Evolutionary conservation across 202 grass and related monocot species (phyloP), one percentile per base, ranked within the genome.

Genomic region (Carex arenaria): DNA sequence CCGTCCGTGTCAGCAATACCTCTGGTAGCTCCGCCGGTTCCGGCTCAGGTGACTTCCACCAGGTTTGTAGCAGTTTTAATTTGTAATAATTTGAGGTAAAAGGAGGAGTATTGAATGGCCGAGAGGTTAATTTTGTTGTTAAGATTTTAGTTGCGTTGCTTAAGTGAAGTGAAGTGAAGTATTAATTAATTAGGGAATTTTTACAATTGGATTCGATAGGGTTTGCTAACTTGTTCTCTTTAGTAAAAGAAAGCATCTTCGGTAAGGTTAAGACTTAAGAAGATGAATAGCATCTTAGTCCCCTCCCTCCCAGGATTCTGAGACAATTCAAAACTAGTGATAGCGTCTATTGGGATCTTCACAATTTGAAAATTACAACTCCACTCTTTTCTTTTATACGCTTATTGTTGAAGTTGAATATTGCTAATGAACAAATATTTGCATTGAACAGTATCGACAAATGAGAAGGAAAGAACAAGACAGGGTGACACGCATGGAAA

Each of bases 381-480:
- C 14, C 26, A 47, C 18, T 71, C 45, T 31, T 13, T 66, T 81
- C 10, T 72, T 76, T 85, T 9, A 61, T 17, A 38, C 77, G 73
- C 36, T 61, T 82, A 14, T 53, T 83, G 49, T 87, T 26, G 26
- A 26, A 34, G 2, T 34, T 32, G 5, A 45, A 72, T 69, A 20
- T 40, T 84, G 4, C 52, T 8, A 3, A 62, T 11, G 80, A 28
- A 66, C 83, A 40, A 55, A 34, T 77, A 26, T 26, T 26, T 26
- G 3, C 1, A 87, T 82, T 85, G 2, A 26, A 90, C 86, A 98
- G 93, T 93, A 98, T 84, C 91, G 95, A 31, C 95, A 98, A 92
- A 98, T 95, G 93, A 90, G 95, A 78, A 92, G 92, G 83, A 92
- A 91, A 73, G 95, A 94, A 40, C 95, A 98, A 80, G 95, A 98